These are phyloP conservation scores for Cardamine occulta DNA, from an alignment of 345 rosid genomes.

Conservation along the genomic window DNA sequence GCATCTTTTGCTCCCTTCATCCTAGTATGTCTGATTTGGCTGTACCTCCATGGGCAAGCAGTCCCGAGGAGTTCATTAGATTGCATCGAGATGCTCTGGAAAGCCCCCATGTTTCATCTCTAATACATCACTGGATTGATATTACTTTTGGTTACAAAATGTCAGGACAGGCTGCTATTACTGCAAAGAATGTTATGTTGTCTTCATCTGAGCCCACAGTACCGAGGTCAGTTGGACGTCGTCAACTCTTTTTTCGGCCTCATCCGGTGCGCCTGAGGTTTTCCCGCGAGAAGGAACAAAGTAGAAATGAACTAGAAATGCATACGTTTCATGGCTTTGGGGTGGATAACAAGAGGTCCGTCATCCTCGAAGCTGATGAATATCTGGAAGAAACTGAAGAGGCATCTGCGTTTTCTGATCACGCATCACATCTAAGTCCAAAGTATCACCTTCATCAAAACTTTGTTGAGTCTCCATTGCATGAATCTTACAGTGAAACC, in stretches of 20 bases:
- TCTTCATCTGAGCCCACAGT: slow-evolving; percentile 72
- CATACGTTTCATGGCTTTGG: slow-evolving; percentile 46
- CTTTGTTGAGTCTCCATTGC: slow-evolving; percentile 38
- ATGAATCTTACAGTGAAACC: slow-evolving; percentile 45
- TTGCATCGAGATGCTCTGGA: slow-evolving; percentile 89
- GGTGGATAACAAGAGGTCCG: slow-evolving; percentile 47
- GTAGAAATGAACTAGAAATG: slow-evolving; percentile 43
- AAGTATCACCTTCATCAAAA: slow-evolving; percentile 48
- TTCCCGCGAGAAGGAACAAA: slow-evolving; percentile 42
- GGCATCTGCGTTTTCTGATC: slow-evolving; percentile 73
- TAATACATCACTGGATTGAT: slow-evolving; percentile 89
- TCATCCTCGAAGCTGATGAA: slow-evolving; percentile 54
- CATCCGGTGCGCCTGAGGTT: slow-evolving; percentile 67
- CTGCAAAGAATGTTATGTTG: slow-evolving; percentile 92
- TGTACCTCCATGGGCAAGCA: slow-evolving; percentile 82
- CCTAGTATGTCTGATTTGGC: slow-evolving; percentile 90
- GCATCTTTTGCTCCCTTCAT: slow-evolving; percentile 71
- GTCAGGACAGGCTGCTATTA: slow-evolving; percentile 87
- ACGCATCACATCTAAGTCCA: slow-evolving; percentile 72
- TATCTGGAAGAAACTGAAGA: slow-evolving; percentile 72
- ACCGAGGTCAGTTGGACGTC: slow-evolving; percentile 83
- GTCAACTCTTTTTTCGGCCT: slow-evolving; percentile 76
- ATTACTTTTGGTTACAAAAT: slow-evolving; percentile 91
- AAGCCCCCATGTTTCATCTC: slow-evolving; percentile 70
- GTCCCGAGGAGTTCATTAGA: slow-evolving; percentile 82